These are phyloP conservation scores for Pseudoneurospora amorphoporcata DNA, from an alignment of 495 filamentous ascomycete genomes.

Conservation along the genomic window DNA sequence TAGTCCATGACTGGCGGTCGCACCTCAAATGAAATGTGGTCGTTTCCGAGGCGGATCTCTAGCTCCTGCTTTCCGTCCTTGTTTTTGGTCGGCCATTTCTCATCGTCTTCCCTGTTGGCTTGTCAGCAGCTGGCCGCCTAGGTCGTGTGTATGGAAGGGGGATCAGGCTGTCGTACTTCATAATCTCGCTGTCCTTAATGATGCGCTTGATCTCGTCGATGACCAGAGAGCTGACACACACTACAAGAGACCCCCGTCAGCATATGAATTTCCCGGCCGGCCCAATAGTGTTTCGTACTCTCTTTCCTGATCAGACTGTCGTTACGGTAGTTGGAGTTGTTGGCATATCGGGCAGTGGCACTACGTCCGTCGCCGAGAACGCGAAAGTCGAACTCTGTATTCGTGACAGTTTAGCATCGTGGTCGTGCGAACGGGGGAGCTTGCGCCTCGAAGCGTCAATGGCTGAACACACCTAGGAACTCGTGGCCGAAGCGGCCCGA, in stretches of 20 bases:
- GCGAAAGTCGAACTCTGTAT: constrained; percentile 89
- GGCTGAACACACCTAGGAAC: constrained; percentile 65
- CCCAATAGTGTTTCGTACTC: constrained; percentile 51
- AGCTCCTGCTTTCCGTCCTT: constrained; percentile 97
- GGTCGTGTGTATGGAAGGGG: background rate
- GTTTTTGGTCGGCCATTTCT: constrained; percentile 99
- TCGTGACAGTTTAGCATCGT: constrained; percentile 3
- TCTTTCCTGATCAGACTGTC: constrained; percentile 99
- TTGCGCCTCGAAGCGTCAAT: background rate
- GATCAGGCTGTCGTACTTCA: constrained; percentile 57
- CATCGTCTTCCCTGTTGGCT: constrained; percentile 76
- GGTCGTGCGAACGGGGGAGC: background rate
- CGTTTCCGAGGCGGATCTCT: constrained; percentile 86
- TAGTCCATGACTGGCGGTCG: background rate
- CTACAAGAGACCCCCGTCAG: constrained; percentile 34
- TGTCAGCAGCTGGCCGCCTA: constrained; percentile 15
- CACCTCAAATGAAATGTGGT: constrained; percentile 98
- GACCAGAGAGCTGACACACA: constrained; percentile 92
- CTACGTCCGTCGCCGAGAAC: constrained; percentile 89
- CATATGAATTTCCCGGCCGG: background rate
- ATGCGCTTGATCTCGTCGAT: constrained; percentile 93
- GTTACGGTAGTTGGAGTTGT: constrained; percentile 99
- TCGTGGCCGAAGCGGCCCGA: constrained; percentile 97
- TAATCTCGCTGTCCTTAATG: constrained; percentile 94
- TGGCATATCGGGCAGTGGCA: constrained; percentile 91